Evolutionary conservation across 225 moss, liverwort and hornwort species (phyloP).

Genomic region (Bryum argenteum): DNA sequence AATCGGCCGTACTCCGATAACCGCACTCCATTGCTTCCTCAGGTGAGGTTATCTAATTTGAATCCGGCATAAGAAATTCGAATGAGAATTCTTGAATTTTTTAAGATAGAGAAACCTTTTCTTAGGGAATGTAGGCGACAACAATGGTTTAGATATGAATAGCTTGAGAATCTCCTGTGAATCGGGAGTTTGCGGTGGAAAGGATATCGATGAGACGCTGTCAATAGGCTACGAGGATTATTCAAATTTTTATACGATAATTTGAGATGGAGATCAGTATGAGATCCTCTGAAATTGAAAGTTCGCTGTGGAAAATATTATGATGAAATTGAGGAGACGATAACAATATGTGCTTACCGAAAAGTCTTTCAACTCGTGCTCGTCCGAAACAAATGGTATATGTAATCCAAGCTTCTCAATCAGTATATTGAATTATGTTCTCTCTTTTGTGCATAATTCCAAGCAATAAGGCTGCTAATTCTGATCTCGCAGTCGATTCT

Average conservation of each 20-base stretch:
- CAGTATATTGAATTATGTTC: not conserved
- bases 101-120: not conserved
- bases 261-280: too few relatives aligned
- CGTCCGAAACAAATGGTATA: slow-evolving; percentile 34
- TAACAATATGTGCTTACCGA: slow-evolving; percentile 37
- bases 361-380: slow-evolving; percentile 31
- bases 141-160: not conserved
- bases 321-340: slow-evolving; percentile 13
- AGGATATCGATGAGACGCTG: too few relatives aligned
- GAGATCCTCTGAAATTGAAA: not conserved
- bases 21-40: slow-evolving; percentile 10
- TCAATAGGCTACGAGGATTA: too few relatives aligned
- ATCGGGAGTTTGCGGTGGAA: too few relatives aligned
- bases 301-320: not conserved
- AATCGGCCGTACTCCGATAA: slow-evolving; percentile 26
- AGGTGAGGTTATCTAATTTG: slow-evolving; percentile 14
- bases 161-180: not conserved
- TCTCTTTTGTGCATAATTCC: not conserved
- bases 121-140: not conserved
- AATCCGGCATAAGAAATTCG: too few relatives aligned
- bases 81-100: not conserved
- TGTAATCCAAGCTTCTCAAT: slow-evolving; percentile 1
- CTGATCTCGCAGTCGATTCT: slow-evolving; percentile 6
- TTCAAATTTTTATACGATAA: too few relatives aligned
- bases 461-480: slow-evolving; percentile 1